These are phyloP conservation scores for Talaromyces proteolyticus DNA, from an alignment of 495 filamentous ascomycete genomes.

Conservation along the genomic window DNA sequence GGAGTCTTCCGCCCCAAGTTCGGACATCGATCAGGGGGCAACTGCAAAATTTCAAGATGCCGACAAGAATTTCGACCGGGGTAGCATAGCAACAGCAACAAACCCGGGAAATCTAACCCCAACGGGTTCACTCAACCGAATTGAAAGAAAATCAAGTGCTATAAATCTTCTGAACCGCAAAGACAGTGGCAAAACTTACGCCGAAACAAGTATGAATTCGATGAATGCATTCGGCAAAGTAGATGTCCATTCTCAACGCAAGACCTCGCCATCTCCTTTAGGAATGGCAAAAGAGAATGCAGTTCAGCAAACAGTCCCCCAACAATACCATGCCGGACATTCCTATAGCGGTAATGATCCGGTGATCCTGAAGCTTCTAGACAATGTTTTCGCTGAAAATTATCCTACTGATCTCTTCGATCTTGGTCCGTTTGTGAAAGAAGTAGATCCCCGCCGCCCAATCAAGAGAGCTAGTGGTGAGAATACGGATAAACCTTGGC, in stretches of 20 bases:
- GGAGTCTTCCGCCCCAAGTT: constrained; percentile 33
- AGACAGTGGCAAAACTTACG: constrained; percentile 70
- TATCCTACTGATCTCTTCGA: constrained; percentile 70
- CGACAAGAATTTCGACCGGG: constrained; percentile 23
- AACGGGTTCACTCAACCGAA: constrained; percentile 19
- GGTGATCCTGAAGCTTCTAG: constrained; percentile 75
- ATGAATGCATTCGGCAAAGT: constrained; percentile 82
- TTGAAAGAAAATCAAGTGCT: constrained; percentile 67
- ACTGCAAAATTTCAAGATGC: constrained; percentile 7
- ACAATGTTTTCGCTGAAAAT: constrained; percentile 84
- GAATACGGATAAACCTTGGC: constrained; percentile 58
- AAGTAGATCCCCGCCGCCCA: constrained; percentile 55
- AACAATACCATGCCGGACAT: constrained; percentile 47
- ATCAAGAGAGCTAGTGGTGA: constrained; percentile 54
- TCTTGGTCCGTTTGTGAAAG: constrained; percentile 75
- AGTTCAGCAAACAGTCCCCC: constrained; percentile 10
- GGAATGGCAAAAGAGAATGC: constrained; percentile 25
- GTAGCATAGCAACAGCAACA: constrained; percentile 31
- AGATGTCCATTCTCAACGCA: constrained; percentile 55
- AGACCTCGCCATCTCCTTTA: constrained; percentile 21
- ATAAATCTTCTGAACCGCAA: constrained; percentile 75
- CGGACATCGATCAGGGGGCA: constrained; percentile 22
- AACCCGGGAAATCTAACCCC: constrained; percentile 26
- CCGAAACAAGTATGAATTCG: constrained; percentile 80
- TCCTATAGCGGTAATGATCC: constrained; percentile 88